Conservation (phyloP, 2,329 filamentous ascomycete species). For the Alternaria hordeiaustralica region DNA sequence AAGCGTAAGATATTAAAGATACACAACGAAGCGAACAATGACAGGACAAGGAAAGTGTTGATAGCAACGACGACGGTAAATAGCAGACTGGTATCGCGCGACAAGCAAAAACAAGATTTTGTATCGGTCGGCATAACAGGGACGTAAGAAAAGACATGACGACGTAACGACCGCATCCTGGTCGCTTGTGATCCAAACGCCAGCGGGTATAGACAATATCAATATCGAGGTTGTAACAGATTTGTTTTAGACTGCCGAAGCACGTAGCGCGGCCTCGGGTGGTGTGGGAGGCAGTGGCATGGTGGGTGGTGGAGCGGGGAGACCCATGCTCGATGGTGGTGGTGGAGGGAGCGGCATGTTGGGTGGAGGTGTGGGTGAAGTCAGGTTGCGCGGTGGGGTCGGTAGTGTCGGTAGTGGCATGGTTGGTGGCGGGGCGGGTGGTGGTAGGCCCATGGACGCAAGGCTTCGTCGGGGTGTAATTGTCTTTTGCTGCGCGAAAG, state of each 20-base stretch:
- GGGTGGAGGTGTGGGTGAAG: conserved; percentile 18
- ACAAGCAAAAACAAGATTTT: background rate
- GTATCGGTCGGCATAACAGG: conserved; percentile 2
- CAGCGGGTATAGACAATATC: background rate
- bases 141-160: conserved; percentile 4
- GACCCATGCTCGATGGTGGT: conserved; percentile 12
- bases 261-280: conserved; percentile 6
- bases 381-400: conserved; percentile 36
- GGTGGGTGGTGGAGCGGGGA: conserved; percentile 16
- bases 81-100: conserved; percentile 10
- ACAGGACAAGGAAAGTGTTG: background rate
- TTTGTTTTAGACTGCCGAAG: conserved; percentile 1
- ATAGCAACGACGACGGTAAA: background rate
- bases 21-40: background rate
- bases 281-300: conserved; percentile 16
- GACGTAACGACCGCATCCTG: conserved; percentile 1
- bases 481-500: conserved; percentile 19
- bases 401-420: conserved; percentile 57
- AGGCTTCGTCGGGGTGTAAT: conserved; percentile 44
- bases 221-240: background rate
- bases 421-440: conserved; percentile 55
- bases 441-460: conserved; percentile 51
- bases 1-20: background rate
- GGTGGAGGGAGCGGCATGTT: conserved; percentile 21
- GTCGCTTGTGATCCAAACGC: background rate